Percentiles rank a stretch among this genome's conserved stretches.
Conservation (phyloP, 2,329 filamentous ascomycete species). For the Microthyrium microscopicum region DNA sequence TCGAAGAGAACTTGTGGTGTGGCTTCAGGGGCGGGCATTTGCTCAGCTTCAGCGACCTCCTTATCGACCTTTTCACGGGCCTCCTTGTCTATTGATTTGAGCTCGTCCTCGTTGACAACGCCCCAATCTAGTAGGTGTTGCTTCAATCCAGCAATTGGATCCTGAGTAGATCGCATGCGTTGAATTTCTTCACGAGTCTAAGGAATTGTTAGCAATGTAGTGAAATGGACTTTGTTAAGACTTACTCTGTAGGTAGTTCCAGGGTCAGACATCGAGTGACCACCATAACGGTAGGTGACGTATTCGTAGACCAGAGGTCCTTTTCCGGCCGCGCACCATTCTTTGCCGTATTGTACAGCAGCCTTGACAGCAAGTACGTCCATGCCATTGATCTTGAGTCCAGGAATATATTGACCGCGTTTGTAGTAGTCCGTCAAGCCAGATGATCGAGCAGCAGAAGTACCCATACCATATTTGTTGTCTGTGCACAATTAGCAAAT, state of each 20-base stretch:
- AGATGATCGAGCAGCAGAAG: slow-evolving; percentile 80
- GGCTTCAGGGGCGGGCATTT: slow-evolving; percentile 64
- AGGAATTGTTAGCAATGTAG: slow-evolving; percentile 10
- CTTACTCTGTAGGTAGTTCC: slow-evolving; percentile 82
- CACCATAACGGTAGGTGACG: slow-evolving; percentile 97
- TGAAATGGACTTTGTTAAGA: slow-evolving; percentile 2
- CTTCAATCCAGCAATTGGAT: slow-evolving; percentile 95
- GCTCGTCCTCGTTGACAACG: slow-evolving; percentile 79
- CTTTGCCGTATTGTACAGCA: slow-evolving; percentile 83
- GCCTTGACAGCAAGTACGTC: slow-evolving; percentile 96
- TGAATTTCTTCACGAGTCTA: slow-evolving; percentile 94
- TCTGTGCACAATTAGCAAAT: slow-evolving; percentile 34
- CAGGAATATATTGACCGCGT: slow-evolving; percentile 98
- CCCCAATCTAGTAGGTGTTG: slow-evolving; percentile 95
- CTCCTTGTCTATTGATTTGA: slow-evolving; percentile 92
- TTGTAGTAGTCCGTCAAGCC: slow-evolving; percentile 99
- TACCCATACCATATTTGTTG: slow-evolving; percentile 99
- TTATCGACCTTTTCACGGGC: slow-evolving; percentile 70
- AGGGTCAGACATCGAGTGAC: slow-evolving; percentile 99
- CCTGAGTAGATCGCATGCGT: slow-evolving; percentile 97
- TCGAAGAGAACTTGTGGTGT: slow-evolving; percentile 77
- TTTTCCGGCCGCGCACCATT: slow-evolving; percentile 68
- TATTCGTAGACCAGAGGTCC: slow-evolving; percentile 95
- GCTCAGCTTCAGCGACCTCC: slow-evolving; percentile 81
- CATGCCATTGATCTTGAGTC: slow-evolving; percentile 99